phyloP scores from a whole-genome alignment of 2,329 filamentous ascomycete genomes.

The Claviceps sp. region DNA sequence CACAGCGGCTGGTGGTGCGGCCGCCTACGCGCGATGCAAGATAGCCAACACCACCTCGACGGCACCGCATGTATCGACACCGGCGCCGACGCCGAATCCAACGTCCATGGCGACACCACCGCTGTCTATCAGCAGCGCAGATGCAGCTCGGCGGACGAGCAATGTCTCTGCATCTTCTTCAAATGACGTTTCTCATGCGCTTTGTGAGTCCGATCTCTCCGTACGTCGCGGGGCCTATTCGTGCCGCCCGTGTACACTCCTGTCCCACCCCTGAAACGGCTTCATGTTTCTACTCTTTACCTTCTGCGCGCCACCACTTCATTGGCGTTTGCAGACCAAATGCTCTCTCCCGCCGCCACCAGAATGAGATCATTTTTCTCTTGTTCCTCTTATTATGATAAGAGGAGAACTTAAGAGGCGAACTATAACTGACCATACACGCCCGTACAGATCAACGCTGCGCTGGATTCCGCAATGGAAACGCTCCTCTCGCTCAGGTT shows the following conservation, averaged over 20 bases:
- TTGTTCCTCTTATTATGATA: no score
- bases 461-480: conserved; percentile 20
- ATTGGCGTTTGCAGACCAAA: neutral
- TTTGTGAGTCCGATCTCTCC: conserved; percentile 28
- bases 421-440: neutral
- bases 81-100: neutral
- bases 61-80: neutral
- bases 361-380: no score
- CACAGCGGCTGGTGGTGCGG: conserved; percentile 17
- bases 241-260: neutral
- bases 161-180: conserved; percentile 15
- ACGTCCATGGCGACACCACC: conserved; percentile 1
- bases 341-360: no score
- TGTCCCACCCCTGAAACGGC: neutral
- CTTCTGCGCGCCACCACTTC: neutral
- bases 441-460: conserved; percentile 21
- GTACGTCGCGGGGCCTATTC: neutral
- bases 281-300: neutral
- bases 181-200: conserved; percentile 31
- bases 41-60: neutral
- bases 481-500: conserved; percentile 14
- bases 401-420: neutral
- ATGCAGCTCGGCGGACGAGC: conserved; percentile 26
- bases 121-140: conserved; percentile 12
- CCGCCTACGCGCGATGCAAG: conserved; percentile 27